Percentiles rank a stretch among this genome's conserved stretches.
Conservation (phyloP, 78 protist genomes). For the Dictyostelium firmibasis region DNA sequence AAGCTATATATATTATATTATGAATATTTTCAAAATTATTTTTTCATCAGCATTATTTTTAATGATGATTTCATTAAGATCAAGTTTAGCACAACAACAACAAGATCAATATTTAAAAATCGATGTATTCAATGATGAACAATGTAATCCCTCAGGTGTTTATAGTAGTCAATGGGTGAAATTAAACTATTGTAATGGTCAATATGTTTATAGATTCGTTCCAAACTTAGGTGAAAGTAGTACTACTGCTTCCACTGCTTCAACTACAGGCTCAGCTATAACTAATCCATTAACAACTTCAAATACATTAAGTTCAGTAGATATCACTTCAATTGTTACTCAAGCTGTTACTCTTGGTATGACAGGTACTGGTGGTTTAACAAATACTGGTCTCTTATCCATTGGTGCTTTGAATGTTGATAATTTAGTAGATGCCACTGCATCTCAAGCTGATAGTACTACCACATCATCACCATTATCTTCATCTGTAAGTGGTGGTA, state of each 20-base stretch:
- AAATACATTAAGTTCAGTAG: neutral
- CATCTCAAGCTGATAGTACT: neutral
- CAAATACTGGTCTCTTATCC: neutral
- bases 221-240: neutral
- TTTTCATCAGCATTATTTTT: neutral
- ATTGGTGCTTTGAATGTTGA: neutral
- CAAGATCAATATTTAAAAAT: neutral
- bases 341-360: constrained; percentile 4
- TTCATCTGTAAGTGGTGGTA: too few species aligned
- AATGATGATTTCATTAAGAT: neutral
- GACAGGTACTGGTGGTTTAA: neutral
- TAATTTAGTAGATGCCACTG: neutral
- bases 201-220: neutral
- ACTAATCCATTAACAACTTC: neutral
- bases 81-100: neutral
- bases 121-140: neutral
- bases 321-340: neutral
- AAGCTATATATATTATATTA: neutral
- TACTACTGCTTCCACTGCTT: neutral
- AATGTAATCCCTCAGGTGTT: neutral
- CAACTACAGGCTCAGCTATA: too few species aligned
- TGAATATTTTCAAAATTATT: neutral
- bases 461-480: neutral
- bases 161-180: neutral
- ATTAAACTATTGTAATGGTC: neutral